Evolutionary conservation across 2,329 filamentous ascomycete genomes (phyloP), one percentile per base, ranked within the genome.

Genomic region (Ilyonectria robusta): DNA sequence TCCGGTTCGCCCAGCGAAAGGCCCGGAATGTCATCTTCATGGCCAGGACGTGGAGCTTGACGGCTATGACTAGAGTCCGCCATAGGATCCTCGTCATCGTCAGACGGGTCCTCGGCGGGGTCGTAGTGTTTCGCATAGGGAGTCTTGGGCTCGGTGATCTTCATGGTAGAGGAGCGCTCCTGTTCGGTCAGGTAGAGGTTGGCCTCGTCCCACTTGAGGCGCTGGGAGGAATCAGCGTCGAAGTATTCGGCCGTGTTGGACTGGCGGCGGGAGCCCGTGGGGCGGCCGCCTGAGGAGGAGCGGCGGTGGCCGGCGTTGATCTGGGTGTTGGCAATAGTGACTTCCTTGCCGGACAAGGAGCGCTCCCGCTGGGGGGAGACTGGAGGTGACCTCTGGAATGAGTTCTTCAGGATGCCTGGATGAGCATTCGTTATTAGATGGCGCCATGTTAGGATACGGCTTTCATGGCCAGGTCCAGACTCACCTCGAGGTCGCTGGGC

Each of bases 141-240:
- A 8, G 96, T 99, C 87, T 99, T 99, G 68, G 96, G 96, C 84
- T 99, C 96, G 73, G 94, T 93, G 72, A 99, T 99, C 87, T 98
- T 99, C 96, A 99, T 99, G 66, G 95, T 98, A 69, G 93, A 92
- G 66, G 91, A 94, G 82, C 93, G 95, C 82, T 98, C 94, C 82
- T 98, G 95, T 84, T 99, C 96, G 8, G 96, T 96, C 59, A 99
- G 88, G 83, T 98, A 99, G 35, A 99, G 88, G 79, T 99, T 99
- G 51, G 94, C 96, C 84, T 99, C 96, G 81, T 99, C 96, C 96
- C 96, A 99, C 84, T 98, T 97, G 73, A 99, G 87, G 69, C 94
- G 91, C 70, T 93, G 92, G 65, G 88, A 91, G 19, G 85, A 80
- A 47, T 87, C 84, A 51, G 84, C 81, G 23, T 84, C 83, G 67